These are phyloP conservation scores for Kurtzmaniella quercitrusa DNA, from an alignment of 1,139 yeast species.

Conservation along the genomic window DNA sequence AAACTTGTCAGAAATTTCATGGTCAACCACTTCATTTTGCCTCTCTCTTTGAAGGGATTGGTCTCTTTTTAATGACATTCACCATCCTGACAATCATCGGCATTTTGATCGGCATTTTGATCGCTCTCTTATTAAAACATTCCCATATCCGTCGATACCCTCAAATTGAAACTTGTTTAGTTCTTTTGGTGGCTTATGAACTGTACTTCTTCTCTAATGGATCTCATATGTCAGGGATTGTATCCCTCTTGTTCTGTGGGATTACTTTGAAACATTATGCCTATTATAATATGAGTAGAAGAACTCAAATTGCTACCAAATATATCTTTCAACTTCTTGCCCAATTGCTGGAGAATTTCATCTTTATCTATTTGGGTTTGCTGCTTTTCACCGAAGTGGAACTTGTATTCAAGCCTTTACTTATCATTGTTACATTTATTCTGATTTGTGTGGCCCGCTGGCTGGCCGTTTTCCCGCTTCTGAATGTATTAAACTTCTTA, in stretches of 20 bases:
- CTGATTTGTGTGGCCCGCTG: constrained; percentile 95
- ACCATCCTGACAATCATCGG: constrained; percentile 93
- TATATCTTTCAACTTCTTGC: constrained; percentile 92
- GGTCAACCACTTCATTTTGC: constrained; percentile 74
- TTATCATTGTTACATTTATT: constrained; percentile 83
- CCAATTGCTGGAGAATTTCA: constrained; percentile 92
- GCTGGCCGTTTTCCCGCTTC: constrained; percentile 95
- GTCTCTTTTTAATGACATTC: constrained; percentile 89
- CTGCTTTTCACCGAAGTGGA: constrained; percentile 95
- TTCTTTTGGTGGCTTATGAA: constrained; percentile 86
- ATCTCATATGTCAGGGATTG: constrained; percentile 99
- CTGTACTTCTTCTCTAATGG: constrained; percentile 98
- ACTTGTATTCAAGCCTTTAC: constrained; percentile 86
- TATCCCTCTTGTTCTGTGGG: constrained; percentile 90
- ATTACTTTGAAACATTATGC: constrained; percentile 96
- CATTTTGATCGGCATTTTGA: constrained; percentile 76
- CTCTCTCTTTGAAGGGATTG: constrained; percentile 88
- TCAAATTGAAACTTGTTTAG: constrained; percentile 92
- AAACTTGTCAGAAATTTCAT: constrained; percentile 94
- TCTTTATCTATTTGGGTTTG: constrained; percentile 90
- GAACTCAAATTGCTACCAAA: constrained; percentile 95
- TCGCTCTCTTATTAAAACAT: constrained; percentile 87
- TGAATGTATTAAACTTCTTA: constrained; percentile 78
- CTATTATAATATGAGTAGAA: constrained; percentile 92
- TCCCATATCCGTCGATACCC: constrained; percentile 92